Percentiles rank a stretch among this genome's conserved stretches.
Conservation (phyloP, 1,284 basidiomycete genomes). For the Ustilago vetiveriae region DNA sequence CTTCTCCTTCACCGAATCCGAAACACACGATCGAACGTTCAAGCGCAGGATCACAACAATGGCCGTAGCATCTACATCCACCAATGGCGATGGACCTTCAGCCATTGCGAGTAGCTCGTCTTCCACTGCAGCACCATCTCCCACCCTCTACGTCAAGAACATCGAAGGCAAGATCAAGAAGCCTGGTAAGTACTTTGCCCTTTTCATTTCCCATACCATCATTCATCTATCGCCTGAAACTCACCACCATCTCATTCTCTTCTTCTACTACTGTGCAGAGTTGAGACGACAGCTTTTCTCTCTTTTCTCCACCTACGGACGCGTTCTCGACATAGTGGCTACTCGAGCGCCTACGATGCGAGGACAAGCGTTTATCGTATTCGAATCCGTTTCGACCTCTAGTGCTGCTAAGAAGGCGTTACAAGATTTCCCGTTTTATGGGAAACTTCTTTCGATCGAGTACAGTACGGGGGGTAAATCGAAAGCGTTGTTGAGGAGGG, state of each 20-base stretch:
- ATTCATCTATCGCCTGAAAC: background rate
- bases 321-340: constrained; percentile 92
- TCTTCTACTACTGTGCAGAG: constrained; percentile 71
- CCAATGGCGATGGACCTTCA: background rate
- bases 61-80: constrained; percentile 12
- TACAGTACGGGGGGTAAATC: constrained; percentile 84
- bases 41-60: constrained; percentile 4
- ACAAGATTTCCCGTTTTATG: constrained; percentile 91
- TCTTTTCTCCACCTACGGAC: constrained; percentile 91
- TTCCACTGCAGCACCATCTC: constrained; percentile 72
- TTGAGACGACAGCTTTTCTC: constrained; percentile 83
- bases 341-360: constrained; percentile 85
- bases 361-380: constrained; percentile 96
- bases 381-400: constrained; percentile 84
- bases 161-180: constrained; percentile 94
- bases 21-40: background rate
- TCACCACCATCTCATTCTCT: constrained; percentile 3
- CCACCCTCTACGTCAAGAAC: constrained; percentile 92
- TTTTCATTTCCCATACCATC: background rate
- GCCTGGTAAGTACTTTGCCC: constrained; percentile 70
- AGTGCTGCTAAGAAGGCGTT: constrained; percentile 90
- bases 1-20: too few species aligned
- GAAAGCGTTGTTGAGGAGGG: constrained; percentile 74
- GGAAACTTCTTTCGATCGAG: constrained; percentile 81
- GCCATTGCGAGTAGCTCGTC: background rate